A percentile compares a stretch with the other conserved stretches of the same genome.
These are phyloP conservation scores for Sporothrix phasma DNA, from an alignment of 2,329 filamentous ascomycete species.

Conservation along the genomic window DNA sequence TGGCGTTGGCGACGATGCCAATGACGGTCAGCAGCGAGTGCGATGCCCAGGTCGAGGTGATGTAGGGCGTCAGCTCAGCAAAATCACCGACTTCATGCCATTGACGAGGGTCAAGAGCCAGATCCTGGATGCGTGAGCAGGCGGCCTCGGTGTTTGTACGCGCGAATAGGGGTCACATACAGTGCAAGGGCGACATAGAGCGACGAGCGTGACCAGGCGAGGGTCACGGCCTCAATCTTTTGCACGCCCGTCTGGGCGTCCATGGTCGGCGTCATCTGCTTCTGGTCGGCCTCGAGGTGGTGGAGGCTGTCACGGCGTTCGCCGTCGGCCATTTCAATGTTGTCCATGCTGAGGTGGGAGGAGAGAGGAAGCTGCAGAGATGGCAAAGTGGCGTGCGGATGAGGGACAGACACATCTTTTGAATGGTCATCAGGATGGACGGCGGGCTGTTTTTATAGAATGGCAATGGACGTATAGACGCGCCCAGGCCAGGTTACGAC, in stretches of 20 bases:
- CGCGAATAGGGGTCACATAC: neutral
- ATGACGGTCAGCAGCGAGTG: conserved; percentile 46
- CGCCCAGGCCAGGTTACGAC: neutral
- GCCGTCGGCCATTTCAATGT: conserved; percentile 1
- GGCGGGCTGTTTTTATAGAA: neutral
- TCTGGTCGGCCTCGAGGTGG: conserved; percentile 8
- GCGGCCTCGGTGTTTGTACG: too few species aligned
- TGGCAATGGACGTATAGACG: neutral
- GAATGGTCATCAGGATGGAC: neutral
- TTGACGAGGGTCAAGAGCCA: conserved; percentile 31
- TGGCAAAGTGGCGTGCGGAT: neutral
- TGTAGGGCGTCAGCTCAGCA: conserved; percentile 35
- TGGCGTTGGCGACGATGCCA: conserved; percentile 42
- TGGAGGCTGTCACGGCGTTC: neutral
- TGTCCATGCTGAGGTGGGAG: neutral
- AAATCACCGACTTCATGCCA: conserved; percentile 28
- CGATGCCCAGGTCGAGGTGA: conserved; percentile 39
- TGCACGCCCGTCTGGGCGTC: conserved; percentile 36
- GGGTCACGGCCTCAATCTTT: conserved; percentile 37
- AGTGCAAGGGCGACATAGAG: conserved; percentile 27
- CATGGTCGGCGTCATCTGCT: neutral
- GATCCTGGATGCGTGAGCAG: conserved; percentile 22
- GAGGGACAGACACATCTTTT: too few species aligned
- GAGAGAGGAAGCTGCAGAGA: neutral
- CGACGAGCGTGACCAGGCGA: conserved; percentile 32